phyloP scores from a whole-genome alignment of 331 rosid species.

The Phaseolus coccineus region DNA sequence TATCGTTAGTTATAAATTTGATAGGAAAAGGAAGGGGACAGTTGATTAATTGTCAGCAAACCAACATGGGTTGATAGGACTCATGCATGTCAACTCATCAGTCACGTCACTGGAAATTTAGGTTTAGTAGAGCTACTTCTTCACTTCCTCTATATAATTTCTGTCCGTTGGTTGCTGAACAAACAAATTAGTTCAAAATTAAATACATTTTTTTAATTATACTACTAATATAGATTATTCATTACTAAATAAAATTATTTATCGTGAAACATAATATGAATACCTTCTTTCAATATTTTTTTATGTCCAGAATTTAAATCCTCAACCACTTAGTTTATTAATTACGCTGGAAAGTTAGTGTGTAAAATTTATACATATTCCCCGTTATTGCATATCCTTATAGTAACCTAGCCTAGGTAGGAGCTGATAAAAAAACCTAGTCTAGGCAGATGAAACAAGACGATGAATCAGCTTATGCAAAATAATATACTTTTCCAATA shows the following conservation, averaged over 20 bases:
- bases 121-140: neutral
- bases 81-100: neutral
- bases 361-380: conserved; percentile 3
- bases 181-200: neutral
- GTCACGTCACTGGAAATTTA: neutral
- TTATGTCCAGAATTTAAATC: too few species aligned
- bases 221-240: too few species aligned
- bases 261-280: too few species aligned
- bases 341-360: neutral
- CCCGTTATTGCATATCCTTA: conserved; percentile 22
- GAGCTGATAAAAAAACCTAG: too few species aligned
- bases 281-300: too few species aligned
- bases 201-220: neutral
- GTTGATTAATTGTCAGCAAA: neutral
- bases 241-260: too few species aligned
- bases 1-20: neutral
- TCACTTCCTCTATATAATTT: neutral
- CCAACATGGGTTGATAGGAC: neutral
- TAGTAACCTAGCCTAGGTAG: conserved; percentile 26
- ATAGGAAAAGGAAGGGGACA: neutral
- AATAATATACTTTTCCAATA: neutral
- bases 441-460: conserved; percentile 16
- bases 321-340: too few species aligned
- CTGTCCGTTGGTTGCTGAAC: neutral
- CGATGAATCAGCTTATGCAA: conserved; percentile 6